Conservation (phyloP, 129 eudicot genomes). For the Deinandra increscens region DNA sequence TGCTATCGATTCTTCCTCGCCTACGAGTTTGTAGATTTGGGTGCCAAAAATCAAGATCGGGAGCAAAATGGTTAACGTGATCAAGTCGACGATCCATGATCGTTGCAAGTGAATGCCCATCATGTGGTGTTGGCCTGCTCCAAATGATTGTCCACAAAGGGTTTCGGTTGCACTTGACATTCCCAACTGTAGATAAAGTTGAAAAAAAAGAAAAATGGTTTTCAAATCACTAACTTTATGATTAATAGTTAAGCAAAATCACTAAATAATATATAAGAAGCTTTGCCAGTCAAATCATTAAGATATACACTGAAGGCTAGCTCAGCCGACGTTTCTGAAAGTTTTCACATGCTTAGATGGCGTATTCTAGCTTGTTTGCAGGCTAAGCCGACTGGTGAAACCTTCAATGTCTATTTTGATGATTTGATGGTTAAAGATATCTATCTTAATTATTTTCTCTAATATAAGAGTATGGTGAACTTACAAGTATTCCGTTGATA, state of each 20-base stretch:
- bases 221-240: background rate
- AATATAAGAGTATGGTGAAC: background rate
- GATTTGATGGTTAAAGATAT: no score
- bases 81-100: conserved; percentile 57
- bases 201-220: background rate
- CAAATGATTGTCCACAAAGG: conserved; percentile 67
- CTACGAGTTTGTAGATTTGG: conserved; percentile 40
- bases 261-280: no score
- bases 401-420: no score
- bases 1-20: conserved; percentile 46
- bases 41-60: conserved; percentile 47
- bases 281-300: no score
- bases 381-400: no score
- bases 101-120: conserved; percentile 61
- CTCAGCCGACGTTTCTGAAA: no score
- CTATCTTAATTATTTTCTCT: no score
- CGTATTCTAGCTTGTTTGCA: no score
- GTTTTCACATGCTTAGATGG: no score
- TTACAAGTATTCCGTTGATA: conserved; percentile 55
- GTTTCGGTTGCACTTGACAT: conserved; percentile 73
- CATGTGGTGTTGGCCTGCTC: conserved; percentile 64
- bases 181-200: conserved; percentile 38
- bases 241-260: no score
- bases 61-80: conserved; percentile 47
- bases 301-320: no score